Evolutionary conservation across 805 yeast species (phyloP).

Genomic region (Candida berthetii): DNA sequence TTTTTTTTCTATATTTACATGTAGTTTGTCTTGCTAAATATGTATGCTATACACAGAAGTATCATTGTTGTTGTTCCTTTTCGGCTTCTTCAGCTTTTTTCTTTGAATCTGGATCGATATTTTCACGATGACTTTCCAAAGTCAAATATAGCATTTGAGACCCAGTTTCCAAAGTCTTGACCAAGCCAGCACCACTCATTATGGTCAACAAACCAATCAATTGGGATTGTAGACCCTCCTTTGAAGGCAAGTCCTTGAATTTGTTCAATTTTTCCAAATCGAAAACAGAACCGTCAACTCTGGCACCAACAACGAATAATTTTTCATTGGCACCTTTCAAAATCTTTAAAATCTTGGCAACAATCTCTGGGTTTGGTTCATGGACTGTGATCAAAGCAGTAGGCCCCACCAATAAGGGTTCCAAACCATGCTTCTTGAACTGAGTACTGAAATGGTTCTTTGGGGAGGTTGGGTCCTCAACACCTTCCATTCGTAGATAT

Average conservation of each 20-base stretch:
- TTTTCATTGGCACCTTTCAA: constrained; percentile 63
- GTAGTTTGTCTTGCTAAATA: neutral
- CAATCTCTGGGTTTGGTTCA: constrained; percentile 62
- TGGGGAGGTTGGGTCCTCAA: constrained; percentile 66
- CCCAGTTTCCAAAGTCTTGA: constrained; percentile 70
- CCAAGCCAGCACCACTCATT: constrained; percentile 86
- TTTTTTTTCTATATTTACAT: neutral
- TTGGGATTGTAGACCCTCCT: constrained; percentile 70
- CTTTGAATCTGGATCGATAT: constrained; percentile 21
- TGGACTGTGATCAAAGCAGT: constrained; percentile 72
- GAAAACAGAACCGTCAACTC: constrained; percentile 55
- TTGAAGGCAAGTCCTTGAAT: constrained; percentile 70
- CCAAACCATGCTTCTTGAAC: constrained; percentile 56
- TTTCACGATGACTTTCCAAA: constrained; percentile 55
- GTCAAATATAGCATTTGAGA: constrained; percentile 67
- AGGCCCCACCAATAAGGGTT: constrained; percentile 74
- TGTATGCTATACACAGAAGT: too few relatives aligned
- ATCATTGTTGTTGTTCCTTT: neutral
- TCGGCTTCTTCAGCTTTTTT: constrained; percentile 1
- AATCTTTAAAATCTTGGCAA: constrained; percentile 54
- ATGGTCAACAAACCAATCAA: constrained; percentile 79
- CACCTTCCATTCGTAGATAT: constrained; percentile 64
- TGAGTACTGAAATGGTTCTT: constrained; percentile 39
- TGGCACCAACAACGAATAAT: constrained; percentile 81
- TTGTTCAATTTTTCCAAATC: constrained; percentile 45